A percentile compares a stretch with the other conserved stretches of the same genome.
Evolutionary conservation across 257 asterid species (phyloP).

Genomic region (Solanum phureja): DNA sequence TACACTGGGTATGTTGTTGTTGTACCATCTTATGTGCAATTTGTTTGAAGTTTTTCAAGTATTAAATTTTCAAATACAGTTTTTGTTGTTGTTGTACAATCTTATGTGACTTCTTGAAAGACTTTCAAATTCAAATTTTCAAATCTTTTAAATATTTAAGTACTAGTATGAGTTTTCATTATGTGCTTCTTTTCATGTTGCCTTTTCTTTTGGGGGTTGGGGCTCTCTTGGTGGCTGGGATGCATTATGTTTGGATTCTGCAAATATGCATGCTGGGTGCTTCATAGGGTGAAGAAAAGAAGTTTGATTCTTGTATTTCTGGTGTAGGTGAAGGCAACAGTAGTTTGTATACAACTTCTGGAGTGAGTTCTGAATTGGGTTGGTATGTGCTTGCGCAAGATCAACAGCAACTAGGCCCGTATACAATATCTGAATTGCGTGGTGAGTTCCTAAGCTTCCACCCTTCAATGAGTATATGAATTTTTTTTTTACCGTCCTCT

Average conservation of each 20-base stretch:
- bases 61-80: neutral
- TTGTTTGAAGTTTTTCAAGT: neutral
- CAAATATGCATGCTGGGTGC: neutral
- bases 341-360: conserved; percentile 13
- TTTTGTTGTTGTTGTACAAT: neutral
- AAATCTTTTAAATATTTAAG: neutral
- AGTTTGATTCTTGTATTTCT: neutral
- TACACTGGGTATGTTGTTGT: neutral
- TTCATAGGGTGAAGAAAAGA: neutral
- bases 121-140: neutral
- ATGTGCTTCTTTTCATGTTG: neutral
- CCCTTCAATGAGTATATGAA: conserved; percentile 1
- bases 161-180: neutral
- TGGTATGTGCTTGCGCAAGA: conserved; percentile 84
- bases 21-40: neutral
- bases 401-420: conserved; percentile 74
- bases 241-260: neutral
- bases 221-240: neutral
- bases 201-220: neutral
- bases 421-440: conserved; percentile 64
- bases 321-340: conserved; percentile 22
- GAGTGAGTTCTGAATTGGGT: conserved; percentile 41
- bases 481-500: neutral
- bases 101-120: neutral
- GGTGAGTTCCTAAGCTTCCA: conserved; percentile 30